A percentile compares a stretch with the other conserved stretches of the same genome.
Conservation (phyloP, 306 rosid species). For the Delonix regia region DNA sequence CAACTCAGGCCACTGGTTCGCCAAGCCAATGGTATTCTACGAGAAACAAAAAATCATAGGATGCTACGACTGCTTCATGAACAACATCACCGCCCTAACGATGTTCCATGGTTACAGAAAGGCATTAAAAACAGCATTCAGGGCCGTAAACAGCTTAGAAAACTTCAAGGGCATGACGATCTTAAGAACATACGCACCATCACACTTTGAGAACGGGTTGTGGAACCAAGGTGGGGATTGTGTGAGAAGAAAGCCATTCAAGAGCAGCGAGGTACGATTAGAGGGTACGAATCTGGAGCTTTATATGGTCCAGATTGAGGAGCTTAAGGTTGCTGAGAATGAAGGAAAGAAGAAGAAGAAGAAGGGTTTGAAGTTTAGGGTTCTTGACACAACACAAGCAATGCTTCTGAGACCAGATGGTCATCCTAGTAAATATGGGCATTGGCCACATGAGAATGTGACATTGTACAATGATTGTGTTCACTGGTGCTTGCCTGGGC, state of each 20-base stretch:
- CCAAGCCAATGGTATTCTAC: slow-evolving; percentile 55
- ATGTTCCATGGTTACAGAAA: slow-evolving; percentile 71
- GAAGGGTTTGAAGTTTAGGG: too few relatives aligned
- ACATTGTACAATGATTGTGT: slow-evolving; percentile 86
- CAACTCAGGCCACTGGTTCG: slow-evolving; percentile 89
- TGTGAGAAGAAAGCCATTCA: slow-evolving; percentile 67
- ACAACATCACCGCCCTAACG: slow-evolving; percentile 63
- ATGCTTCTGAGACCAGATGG: slow-evolving; percentile 84
- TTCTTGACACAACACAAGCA: slow-evolving; percentile 74
- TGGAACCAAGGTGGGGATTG: slow-evolving; percentile 91
- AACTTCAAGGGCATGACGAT: slow-evolving; percentile 65
- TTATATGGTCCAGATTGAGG: slow-evolving; percentile 82
- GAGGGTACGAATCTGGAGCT: slow-evolving; percentile 67
- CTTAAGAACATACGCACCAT: slow-evolving; percentile 75
- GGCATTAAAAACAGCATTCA: slow-evolving; percentile 71
- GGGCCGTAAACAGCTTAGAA: slow-evolving; percentile 57
- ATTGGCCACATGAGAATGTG: slow-evolving; percentile 76
- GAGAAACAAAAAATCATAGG: slow-evolving; percentile 61
- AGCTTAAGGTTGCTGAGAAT: slow-evolving; percentile 62
- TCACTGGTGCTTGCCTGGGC: slow-evolving; percentile 93
- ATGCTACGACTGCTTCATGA: slow-evolving; percentile 67
- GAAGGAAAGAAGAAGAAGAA: slow-evolving; percentile 52
- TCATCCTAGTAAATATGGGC: slow-evolving; percentile 88
- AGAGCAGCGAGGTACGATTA: slow-evolving; percentile 62
- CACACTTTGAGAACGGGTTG: slow-evolving; percentile 81